Base-by-base conservation (phyloP, 345 rosid genomes). In the Dovyalis caffra region DNA sequence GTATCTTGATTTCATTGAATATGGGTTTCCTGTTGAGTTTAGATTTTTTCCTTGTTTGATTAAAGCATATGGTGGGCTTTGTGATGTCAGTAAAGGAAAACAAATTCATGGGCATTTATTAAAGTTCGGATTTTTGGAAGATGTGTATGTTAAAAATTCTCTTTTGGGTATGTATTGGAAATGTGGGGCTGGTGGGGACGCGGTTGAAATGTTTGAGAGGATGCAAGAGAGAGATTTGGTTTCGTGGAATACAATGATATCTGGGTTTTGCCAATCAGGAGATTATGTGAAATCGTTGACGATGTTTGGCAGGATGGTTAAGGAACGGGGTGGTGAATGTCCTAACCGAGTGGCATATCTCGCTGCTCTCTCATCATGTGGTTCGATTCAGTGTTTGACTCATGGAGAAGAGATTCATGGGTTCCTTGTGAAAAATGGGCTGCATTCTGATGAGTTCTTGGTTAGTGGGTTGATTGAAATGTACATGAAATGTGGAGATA, bases 161-260 rank as follows among this genome's bases (percentile, higher is more conserved):
- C 63, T 86, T 32, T 66, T 84, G 67, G 68, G 71, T 21, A 74
- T 82, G 73, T 84, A 80, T 34, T 78, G 79, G 77, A 82, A 80
- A 58, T 80, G 76, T 68, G 76, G 77, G 64, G 76, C 64, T 2
- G 75, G 35, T 57, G 49, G 10, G 34, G 75, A 76, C 34, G 86
- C 86, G 16, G 70, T 78, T 62, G n/a, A 66, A 6, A n/a, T 84
- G 78, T 83, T 86, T 74, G 85, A 81, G 63, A 80, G 58, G 76
- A 79, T 81, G 87, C 31, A 61, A 21, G 70, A 69, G 37, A 80
- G 81, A 69, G 84, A 86, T 74, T 40, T 70, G 25, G 82, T 84
- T 66, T 82, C 87, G 3, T 84, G 87, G 89, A 86, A 80, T 76
- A 65, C 86, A 11, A 80, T 86, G 85, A 78, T 82, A 38, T 80